phyloP scores from a whole-genome alignment of 2,329 filamentous ascomycete species.

The Fusarium sp. region DNA sequence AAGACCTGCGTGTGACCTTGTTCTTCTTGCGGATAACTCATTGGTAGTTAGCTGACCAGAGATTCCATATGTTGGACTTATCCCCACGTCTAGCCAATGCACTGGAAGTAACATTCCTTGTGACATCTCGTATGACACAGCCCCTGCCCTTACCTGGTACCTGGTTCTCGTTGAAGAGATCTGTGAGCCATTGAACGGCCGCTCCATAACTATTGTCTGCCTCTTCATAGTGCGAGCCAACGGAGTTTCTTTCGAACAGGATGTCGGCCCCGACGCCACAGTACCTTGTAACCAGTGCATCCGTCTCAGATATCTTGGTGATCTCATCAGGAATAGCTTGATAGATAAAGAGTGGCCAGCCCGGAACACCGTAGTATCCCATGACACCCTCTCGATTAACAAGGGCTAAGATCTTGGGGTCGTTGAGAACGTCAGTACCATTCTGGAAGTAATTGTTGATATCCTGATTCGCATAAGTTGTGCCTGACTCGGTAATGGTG shows the following conservation, averaged over 20 bases:
- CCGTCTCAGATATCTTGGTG: slow-evolving; percentile 24
- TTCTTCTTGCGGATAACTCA: no score
- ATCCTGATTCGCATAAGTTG: slow-evolving; percentile 5
- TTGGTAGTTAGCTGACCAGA: slow-evolving; percentile 18
- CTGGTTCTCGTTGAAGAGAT: slow-evolving; percentile 4
- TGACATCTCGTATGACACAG: slow-evolving; percentile 35
- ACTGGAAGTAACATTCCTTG: slow-evolving; percentile 17
- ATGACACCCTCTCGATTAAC: slow-evolving; percentile 37
- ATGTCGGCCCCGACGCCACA: slow-evolving; percentile 37
- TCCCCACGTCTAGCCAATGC: slow-evolving; percentile 4
- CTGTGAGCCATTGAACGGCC: slow-evolving; percentile 26
- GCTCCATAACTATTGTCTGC: background rate
- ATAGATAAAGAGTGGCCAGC: slow-evolving; percentile 37
- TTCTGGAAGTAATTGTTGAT: slow-evolving; percentile 35
- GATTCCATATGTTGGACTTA: slow-evolving; percentile 7
- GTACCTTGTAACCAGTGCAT: slow-evolving; percentile 32
- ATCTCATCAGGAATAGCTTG: slow-evolving; percentile 36
- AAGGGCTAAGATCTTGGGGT: slow-evolving; percentile 5
- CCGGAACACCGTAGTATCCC: slow-evolving; percentile 40
- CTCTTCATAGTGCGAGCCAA: slow-evolving; percentile 29
- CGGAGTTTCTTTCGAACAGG: slow-evolving; percentile 33
- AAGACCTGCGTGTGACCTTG: no score
- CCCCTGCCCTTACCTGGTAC: slow-evolving; percentile 5
- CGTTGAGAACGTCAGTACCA: background rate
- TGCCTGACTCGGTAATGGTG: slow-evolving; percentile 19